Evolutionary conservation across 768 basidiomycete genomes (phyloP), one percentile per base, ranked within the genome.

Genomic region (Termitomyces sp.): DNA sequence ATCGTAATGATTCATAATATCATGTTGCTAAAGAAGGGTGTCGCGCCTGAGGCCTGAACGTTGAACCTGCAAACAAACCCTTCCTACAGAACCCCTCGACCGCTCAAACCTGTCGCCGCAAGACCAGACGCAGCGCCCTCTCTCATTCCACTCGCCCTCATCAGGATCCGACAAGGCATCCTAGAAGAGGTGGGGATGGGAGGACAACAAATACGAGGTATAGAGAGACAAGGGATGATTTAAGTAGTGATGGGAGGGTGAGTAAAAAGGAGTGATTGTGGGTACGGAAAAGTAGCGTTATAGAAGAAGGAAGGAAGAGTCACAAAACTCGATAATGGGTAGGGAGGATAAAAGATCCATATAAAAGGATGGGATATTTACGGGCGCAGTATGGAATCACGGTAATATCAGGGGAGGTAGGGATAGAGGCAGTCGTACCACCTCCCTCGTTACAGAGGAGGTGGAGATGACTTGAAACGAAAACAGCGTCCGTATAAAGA

Each of bases 401-500:
- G 52, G 50, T 64, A 65, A 57, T 45, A 61, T 48, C 57, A 58
- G 54, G 61, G 50, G 33, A 62, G 61, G 54, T 39, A 56, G 56
- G 60, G 60, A 62, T 56, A 59, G 52, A 61, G 61, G 63, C 64
- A 48, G 56, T 63, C 62, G 49, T 20, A 60, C 31, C 38, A 44
- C 55, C 13, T 29, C 44, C 57, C 33, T 40, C 50, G n/a, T 56
- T 50, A 53, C 44, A 32, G 56, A 53, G 50, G 57, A 60, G 38
- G 39, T 39, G 52, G 44, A 59, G 57, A 57, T 63, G 62, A 64
- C 67, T 45, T 85, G 83, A 82, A 86, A 77, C 75, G 69, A 81
- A 85, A 80, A 80, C 71, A 85, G 86, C 88, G 88, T 89, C 88
- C 88, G 85, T 87, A 72, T 75, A 70, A 70, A 68, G 70, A 78